Percentiles rank a stretch among this genome's conserved stretches.
Conservation (phyloP, 192 early-diverging fungal genomes). For the Mortierella hygrophila region DNA sequence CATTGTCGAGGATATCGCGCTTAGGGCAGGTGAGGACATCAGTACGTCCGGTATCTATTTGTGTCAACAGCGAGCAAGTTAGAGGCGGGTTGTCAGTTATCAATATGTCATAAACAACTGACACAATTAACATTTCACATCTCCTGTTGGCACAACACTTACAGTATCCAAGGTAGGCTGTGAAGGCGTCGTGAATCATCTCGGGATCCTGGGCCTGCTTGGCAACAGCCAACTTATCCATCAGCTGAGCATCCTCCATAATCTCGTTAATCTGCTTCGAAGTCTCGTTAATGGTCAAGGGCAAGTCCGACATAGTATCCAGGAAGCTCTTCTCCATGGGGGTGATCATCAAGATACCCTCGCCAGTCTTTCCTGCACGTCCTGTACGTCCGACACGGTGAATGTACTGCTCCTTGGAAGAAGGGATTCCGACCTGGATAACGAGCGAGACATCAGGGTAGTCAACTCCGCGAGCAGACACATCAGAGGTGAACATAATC, state of each 20-base stretch:
- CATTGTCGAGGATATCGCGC: constrained; percentile 45
- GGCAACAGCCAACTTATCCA: constrained; percentile 35
- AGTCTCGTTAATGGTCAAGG: constrained; percentile 64
- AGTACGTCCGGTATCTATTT: constrained; percentile 57
- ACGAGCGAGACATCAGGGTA: constrained; percentile 95
- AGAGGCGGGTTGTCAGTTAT: background rate
- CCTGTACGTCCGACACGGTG: constrained; percentile 98
- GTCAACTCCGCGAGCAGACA: constrained; percentile 97
- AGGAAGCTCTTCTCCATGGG: constrained; percentile 87
- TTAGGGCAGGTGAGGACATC: constrained; percentile 56
- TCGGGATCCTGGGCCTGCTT: constrained; percentile 59
- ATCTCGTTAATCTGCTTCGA: constrained; percentile 54
- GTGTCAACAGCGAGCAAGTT: background rate
- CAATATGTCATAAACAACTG: background rate
- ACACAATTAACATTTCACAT: no score
- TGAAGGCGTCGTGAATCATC: constrained; percentile 67
- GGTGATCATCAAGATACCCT: constrained; percentile 85
- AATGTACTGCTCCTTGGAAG: constrained; percentile 89
- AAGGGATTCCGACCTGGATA: constrained; percentile 89
- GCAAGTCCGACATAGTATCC: constrained; percentile 65
- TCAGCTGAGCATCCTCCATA: constrained; percentile 33
- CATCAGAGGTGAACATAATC: constrained; percentile 94
- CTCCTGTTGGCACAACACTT: background rate
- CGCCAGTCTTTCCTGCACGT: constrained; percentile 92
- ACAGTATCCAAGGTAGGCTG: constrained; percentile 68